Evolutionary conservation across 805 yeast species (phyloP).

Genomic region (Wickerhamomyces hampshirensis): DNA sequence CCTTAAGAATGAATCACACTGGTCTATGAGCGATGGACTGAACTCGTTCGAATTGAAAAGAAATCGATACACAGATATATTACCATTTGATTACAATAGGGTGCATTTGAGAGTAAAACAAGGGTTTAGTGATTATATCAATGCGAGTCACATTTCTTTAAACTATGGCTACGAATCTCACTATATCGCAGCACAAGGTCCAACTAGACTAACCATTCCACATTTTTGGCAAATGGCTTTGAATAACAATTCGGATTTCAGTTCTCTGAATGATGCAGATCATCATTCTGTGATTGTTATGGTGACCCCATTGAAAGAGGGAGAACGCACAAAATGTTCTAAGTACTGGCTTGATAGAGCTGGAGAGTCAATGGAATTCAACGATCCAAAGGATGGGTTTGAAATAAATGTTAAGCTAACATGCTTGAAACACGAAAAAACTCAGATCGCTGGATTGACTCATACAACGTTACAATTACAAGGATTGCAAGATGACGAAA

Average conservation of each 20-base stretch:
- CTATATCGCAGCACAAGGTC: constrained; percentile 78
- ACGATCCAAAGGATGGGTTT: constrained; percentile 10
- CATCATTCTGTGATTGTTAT: constrained; percentile 59
- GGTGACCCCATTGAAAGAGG: constrained; percentile 74
- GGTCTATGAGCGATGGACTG: constrained; percentile 17
- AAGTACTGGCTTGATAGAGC: constrained; percentile 69
- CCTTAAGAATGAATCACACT: constrained; percentile 20
- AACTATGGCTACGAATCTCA: constrained; percentile 15
- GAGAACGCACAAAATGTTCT: constrained; percentile 67
- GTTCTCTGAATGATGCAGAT: constrained; percentile 52
- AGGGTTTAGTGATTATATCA: constrained; percentile 17
- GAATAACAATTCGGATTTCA: no score
- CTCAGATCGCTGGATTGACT: constrained; percentile 8
- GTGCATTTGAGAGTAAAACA: constrained; percentile 34
- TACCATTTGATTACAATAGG: constrained; percentile 62
- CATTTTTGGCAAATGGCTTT: constrained; percentile 92
- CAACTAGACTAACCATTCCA: constrained; percentile 61
- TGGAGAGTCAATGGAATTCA: constrained; percentile 3
- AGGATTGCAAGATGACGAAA: constrained; percentile 12
- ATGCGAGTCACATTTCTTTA: constrained; percentile 17
- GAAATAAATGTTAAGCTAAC: constrained; percentile 16
- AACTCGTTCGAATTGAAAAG: constrained; percentile 24
- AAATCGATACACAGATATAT: constrained; percentile 58
- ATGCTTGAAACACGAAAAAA: constrained; percentile 11
- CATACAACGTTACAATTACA: constrained; percentile 17